Conservation (phyloP, 495 filamentous ascomycete species). For the Aspergillus haitiensis region DNA sequence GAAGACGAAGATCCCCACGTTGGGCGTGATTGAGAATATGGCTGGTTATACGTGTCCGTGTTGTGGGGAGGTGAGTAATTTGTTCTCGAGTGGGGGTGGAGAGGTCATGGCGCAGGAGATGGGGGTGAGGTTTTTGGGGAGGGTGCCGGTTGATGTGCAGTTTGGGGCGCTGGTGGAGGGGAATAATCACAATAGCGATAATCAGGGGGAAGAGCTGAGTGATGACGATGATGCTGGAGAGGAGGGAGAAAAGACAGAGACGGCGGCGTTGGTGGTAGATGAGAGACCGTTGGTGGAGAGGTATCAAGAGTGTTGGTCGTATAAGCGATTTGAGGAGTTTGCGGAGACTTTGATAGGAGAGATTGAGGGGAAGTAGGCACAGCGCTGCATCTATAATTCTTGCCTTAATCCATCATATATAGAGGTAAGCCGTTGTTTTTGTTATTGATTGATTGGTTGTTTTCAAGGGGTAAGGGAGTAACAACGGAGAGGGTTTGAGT, state of each 20-base stretch:
- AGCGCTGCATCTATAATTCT: background rate
- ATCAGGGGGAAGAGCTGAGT: constrained; percentile 37
- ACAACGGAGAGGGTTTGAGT: too few relatives aligned
- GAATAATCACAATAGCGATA: constrained; percentile 44
- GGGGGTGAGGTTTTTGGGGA: constrained; percentile 77
- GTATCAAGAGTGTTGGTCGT: constrained; percentile 76
- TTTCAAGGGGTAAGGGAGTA: too few relatives aligned
- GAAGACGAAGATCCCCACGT: constrained; percentile 76
- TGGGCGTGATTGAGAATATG: constrained; percentile 98
- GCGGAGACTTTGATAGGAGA: constrained; percentile 53
- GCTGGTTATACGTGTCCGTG: constrained; percentile 93
- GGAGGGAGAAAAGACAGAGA: constrained; percentile 41
- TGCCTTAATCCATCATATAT: background rate
- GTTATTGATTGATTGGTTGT: background rate
- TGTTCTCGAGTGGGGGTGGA: constrained; percentile 89
- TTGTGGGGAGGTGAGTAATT: constrained; percentile 88
- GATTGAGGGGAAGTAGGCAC: constrained; percentile 33
- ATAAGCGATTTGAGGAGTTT: constrained; percentile 69
- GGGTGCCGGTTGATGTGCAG: constrained; percentile 82
- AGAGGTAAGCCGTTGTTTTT: background rate
- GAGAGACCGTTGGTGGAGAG: constrained; percentile 67
- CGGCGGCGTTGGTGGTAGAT: constrained; percentile 46
- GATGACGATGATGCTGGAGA: constrained; percentile 44
- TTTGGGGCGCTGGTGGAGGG: constrained; percentile 69
- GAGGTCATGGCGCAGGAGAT: constrained; percentile 87